phyloP scores from a whole-genome alignment of 441 rosid genomes.

The Omphalea diandra region DNA sequence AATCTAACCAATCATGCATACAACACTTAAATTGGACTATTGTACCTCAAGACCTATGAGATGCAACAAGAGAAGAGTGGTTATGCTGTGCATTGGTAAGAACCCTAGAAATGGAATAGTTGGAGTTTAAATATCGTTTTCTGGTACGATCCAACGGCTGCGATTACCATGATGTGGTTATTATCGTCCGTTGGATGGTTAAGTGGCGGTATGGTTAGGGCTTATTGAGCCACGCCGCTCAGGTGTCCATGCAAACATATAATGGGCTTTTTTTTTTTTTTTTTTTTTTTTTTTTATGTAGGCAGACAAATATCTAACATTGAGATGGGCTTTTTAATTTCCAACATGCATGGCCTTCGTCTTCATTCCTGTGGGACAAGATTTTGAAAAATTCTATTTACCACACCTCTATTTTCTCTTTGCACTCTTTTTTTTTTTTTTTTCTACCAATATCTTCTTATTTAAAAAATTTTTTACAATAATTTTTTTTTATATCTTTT shows the following conservation, averaged over 20 bases:
- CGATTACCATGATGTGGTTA: neutral
- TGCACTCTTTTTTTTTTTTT: no score
- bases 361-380: no score
- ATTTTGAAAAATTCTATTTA: no score
- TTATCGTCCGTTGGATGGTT: conserved; percentile 13
- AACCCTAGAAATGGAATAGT: neutral
- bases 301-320: no score
- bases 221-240: neutral
- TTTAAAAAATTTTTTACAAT: no score
- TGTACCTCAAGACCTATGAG: neutral
- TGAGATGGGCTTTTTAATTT: no score
- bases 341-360: no score
- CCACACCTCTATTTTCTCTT: no score
- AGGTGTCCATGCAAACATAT: neutral
- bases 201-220: conserved; percentile 1
- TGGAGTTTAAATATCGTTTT: neutral
- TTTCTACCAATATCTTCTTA: no score
- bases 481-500: no score
- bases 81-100: neutral
- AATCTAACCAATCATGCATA: neutral
- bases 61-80: neutral
- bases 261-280: conserved; percentile 10
- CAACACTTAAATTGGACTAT: neutral
- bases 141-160: conserved; percentile 7
- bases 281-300: no score